Conservation (phyloP, 129 eudicot genomes). For the Saussurea involucrata region DNA sequence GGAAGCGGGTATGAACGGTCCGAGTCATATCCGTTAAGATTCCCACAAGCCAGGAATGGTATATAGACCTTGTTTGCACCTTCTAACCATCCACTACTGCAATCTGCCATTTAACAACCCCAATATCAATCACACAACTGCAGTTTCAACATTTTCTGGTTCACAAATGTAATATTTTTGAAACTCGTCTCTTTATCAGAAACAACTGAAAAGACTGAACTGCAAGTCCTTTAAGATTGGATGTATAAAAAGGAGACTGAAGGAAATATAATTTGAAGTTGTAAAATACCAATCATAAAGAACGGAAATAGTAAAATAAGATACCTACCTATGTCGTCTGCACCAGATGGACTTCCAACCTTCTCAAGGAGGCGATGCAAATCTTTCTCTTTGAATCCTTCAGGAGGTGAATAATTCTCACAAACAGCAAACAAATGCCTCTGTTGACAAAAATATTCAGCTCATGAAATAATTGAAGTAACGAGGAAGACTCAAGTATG, state of each 20-base stretch:
- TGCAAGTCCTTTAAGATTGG: no score
- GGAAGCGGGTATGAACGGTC: conserved; percentile 94
- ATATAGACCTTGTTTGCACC: conserved; percentile 94
- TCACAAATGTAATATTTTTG: no score
- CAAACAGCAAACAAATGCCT: conserved; percentile 98
- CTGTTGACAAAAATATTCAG: conserved; percentile 42
- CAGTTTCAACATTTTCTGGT: neutral
- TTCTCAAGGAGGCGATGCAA: conserved; percentile 86
- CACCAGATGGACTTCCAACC: conserved; percentile 97
- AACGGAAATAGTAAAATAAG: neutral
- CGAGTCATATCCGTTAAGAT: conserved; percentile 91
- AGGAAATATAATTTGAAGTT: no score
- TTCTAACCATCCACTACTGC: conserved; percentile 98
- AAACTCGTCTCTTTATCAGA: no score
- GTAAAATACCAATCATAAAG: neutral
- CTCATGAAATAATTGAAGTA: no score
- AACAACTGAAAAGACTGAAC: no score
- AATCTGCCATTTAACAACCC: conserved; percentile 50
- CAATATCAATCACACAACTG: neutral
- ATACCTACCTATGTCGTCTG: conserved; percentile 80
- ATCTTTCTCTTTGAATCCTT: conserved; percentile 91
- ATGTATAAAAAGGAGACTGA: no score
- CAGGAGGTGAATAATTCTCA: conserved; percentile 95
- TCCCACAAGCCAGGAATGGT: conserved; percentile 95
- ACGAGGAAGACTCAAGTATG: no score